Evolutionary conservation across 371 early-diverging fungal species (phyloP).

Genomic region (Mycotypha africana): DNA sequence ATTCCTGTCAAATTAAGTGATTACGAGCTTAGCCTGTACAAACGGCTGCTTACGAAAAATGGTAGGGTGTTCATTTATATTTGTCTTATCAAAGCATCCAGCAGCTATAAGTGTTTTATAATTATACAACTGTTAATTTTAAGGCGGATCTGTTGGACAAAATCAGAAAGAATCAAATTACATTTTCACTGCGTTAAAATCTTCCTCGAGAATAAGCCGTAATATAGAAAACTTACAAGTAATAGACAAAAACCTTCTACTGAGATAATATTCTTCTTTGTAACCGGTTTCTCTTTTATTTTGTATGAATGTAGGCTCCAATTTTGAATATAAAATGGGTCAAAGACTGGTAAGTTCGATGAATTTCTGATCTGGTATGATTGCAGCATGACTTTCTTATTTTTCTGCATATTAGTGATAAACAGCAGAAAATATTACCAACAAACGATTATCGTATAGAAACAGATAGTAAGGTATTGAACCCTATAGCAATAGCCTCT

Average conservation of each 20-base stretch:
- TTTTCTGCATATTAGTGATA: conserved; percentile 12
- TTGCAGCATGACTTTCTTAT: background rate
- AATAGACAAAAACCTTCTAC: background rate
- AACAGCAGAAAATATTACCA: conserved; percentile 9
- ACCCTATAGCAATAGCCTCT: background rate
- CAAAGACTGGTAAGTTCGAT: conserved; percentile 21
- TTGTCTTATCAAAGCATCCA: background rate
- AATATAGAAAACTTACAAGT: conserved; percentile 23
- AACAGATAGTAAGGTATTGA: background rate
- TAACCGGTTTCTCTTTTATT: too few relatives aligned
- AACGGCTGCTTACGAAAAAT: conserved; percentile 9
- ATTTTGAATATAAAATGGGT: conserved; percentile 31
- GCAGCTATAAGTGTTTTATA: background rate
- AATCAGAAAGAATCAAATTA: conserved; percentile 16
- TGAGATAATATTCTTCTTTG: background rate
- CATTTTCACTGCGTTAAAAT: conserved; percentile 26
- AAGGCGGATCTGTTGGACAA: conserved; percentile 22
- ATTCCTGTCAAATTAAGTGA: conserved; percentile 19
- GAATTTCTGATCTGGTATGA: background rate
- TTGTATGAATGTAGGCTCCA: conserved; percentile 21
- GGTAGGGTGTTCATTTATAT: too few relatives aligned
- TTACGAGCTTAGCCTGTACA: conserved; percentile 3
- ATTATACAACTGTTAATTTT: background rate
- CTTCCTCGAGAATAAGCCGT: conserved; percentile 23
- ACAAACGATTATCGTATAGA: conserved; percentile 11